A percentile compares a stretch with the other conserved stretches of the same genome.
These are phyloP conservation scores for Podospora didyma DNA, from an alignment of 495 filamentous ascomycete species.

Conservation along the genomic window DNA sequence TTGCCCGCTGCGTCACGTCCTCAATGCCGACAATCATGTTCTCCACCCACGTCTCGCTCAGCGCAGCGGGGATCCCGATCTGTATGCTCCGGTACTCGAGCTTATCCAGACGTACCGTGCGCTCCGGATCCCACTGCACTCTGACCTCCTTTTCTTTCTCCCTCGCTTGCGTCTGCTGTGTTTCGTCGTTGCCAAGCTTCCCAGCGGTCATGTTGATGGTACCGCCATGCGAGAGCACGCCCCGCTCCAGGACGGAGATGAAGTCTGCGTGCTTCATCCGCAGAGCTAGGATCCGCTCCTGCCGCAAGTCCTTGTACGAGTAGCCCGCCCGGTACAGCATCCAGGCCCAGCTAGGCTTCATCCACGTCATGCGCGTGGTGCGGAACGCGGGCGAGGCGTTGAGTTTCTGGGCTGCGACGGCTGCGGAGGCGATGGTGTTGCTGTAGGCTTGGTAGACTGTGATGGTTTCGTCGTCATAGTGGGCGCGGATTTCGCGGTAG, in stretches of 20 bases:
- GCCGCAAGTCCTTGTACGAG: constrained; percentile 43
- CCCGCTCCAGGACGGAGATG: constrained; percentile 32
- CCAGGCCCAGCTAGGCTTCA: constrained; percentile 63
- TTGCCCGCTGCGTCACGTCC: constrained; percentile 55
- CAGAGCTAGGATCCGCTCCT: constrained; percentile 53
- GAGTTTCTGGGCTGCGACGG: constrained; percentile 48
- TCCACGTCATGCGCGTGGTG: constrained; percentile 61
- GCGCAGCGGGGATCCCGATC: constrained; percentile 49
- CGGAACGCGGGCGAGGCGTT: constrained; percentile 48
- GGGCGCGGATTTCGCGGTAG: constrained; percentile 53
- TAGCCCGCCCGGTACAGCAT: constrained; percentile 61
- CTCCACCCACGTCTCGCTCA: constrained; percentile 42
- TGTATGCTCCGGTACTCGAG: constrained; percentile 54
- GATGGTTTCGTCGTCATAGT: constrained; percentile 44
- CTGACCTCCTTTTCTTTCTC: constrained; percentile 24
- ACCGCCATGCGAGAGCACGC: constrained; percentile 14
- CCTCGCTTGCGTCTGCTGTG: background rate
- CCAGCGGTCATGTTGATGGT: background rate
- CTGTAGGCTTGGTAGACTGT: constrained; percentile 64
- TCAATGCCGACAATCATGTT: constrained; percentile 51
- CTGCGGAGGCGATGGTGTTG: constrained; percentile 48
- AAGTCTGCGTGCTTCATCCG: constrained; percentile 46
- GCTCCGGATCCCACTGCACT: constrained; percentile 64
- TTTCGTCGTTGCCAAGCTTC: background rate
- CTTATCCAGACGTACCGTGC: constrained; percentile 36